Evolutionary conservation across 169 alveolate genomes (phyloP), one percentile per base, ranked within the genome.

Genomic region (Plasmodium yoelii): DNA sequence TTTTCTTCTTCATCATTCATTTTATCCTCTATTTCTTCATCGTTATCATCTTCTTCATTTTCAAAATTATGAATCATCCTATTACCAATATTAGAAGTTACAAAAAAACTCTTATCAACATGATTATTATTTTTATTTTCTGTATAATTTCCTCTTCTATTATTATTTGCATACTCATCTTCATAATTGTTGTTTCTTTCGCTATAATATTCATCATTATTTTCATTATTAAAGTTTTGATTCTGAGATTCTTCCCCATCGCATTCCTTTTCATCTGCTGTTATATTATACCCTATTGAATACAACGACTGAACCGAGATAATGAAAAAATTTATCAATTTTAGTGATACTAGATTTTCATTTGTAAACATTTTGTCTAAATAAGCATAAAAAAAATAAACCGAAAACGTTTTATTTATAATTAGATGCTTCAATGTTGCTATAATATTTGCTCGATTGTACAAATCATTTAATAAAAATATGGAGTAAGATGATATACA

Each of bases 401-500:
- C 13, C 34, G 90, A 68, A 82, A 82, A 82, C 0, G 70, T 56
- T 24, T 68, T 82, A 61, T 57, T 42, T 49, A 44, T 68, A 68
- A 82, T 57, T 22, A 86, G 39, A 47, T 42, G 47, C n/a, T 53
- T 68, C 42, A 86, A 51, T 15, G 87, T 28, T 4, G n/a, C 46
- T 8, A 19, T 22, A 10, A 64, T 15, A 44, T 57, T 22, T 0
- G 19, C 3, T 26, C 49, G 63, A 46, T 51, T 61, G 47, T 63
- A 86, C 15, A 86, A 15, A 24, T 70, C 91, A 24, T 86, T 86
- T 70, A 86, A 34, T 28, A 86, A 71, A 71, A 59, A 59, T 53
- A 86, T 59, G 9, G 87, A 86, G 61, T 86, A 86, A 8, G 91
- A 44, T 51, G 87, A 42, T 61, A 86, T 69, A 46, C 73, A 69